Evolutionary conservation across 768 basidiomycete species (phyloP), one percentile per base, ranked within the genome.

Genomic region (Leccinum disarticulatum): DNA sequence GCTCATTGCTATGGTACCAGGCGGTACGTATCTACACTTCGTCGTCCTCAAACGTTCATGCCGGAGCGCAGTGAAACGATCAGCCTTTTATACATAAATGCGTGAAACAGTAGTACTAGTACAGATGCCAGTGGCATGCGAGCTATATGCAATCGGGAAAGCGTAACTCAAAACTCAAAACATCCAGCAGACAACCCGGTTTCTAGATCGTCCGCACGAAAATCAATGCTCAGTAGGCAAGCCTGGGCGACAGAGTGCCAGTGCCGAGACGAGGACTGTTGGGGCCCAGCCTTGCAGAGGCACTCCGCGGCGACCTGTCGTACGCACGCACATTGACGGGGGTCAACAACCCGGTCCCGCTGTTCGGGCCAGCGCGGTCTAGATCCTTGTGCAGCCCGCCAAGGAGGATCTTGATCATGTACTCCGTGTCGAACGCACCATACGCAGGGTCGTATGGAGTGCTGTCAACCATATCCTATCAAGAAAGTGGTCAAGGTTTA

Each of bases 381-480:
- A 66, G 8, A 13, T 63, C 63, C 56, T 65, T 60, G 49, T 61
- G 54, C 15, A 73, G 3, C 52, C 70, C 58, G 4, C 73, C 73
- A 19, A 73, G 68, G 13, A 73, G 68, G 50, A 73, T 72, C 66
- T 75, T 73, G 17, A 75, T 33, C 73, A 73, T 73, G 59, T 75
- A 73, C 49, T 73, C 73, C 9, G 73, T 70, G 60, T 75, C 69
- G 25, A 73, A 73, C 4, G 50, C 59, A 58, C 73, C 73, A 4
- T 68, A 59, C 17, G 56, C 65, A 47, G 66, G 72, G 52, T 74
- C 70, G 51, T 60, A 81, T 9, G 75, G 74, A 5, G 79, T 79
- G 38, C 79, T 77, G 65, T 81, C 81, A 8, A 83, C 79, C 30
- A 82, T 76, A 59, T 83, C 81, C 70, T 80, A 60, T 48, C 10